phyloP scores from a whole-genome alignment of 768 basidiomycete genomes.

The Pisolithus microcarpus region DNA sequence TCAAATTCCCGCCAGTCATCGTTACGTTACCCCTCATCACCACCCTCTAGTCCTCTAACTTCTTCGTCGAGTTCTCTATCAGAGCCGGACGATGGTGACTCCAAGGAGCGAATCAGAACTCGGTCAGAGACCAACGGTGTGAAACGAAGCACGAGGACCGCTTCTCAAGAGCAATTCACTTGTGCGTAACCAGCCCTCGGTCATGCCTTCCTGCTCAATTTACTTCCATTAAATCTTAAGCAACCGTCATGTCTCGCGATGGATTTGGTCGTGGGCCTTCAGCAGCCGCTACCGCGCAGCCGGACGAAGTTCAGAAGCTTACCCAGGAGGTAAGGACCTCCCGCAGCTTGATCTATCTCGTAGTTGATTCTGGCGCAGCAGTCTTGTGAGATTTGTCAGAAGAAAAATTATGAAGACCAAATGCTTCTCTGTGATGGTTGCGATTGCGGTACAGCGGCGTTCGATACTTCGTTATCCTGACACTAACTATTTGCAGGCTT shows the following conservation, averaged over 20 bases:
- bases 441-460: slow-evolving; percentile 53
- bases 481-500: slow-evolving; percentile 52
- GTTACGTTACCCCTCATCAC: slow-evolving; percentile 43
- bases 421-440: slow-evolving; percentile 91
- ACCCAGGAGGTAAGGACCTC: slow-evolving; percentile 45
- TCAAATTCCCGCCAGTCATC: slow-evolving; percentile 32
- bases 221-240: slow-evolving; percentile 14
- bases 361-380: slow-evolving; percentile 39
- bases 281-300: slow-evolving; percentile 16
- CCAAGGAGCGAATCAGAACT: slow-evolving; percentile 44
- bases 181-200: slow-evolving; percentile 23
- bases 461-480: slow-evolving; percentile 5
- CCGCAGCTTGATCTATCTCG: slow-evolving; percentile 10
- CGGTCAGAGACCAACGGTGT: slow-evolving; percentile 34
- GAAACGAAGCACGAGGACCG: slow-evolving; percentile 46
- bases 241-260: slow-evolving; percentile 28
- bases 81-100: slow-evolving; percentile 71
- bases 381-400: slow-evolving; percentile 90
- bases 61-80: slow-evolving; percentile 71
- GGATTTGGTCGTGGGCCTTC: slow-evolving; percentile 16
- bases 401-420: slow-evolving; percentile 80
- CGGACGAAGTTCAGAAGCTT: slow-evolving; percentile 34
- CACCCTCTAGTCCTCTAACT: slow-evolving; percentile 71
- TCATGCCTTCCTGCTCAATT: slow-evolving; percentile 4
- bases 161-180: slow-evolving; percentile 43